phyloP scores from a whole-genome alignment of 2,329 filamentous ascomycete species.

The Aspergillus melleus region DNA sequence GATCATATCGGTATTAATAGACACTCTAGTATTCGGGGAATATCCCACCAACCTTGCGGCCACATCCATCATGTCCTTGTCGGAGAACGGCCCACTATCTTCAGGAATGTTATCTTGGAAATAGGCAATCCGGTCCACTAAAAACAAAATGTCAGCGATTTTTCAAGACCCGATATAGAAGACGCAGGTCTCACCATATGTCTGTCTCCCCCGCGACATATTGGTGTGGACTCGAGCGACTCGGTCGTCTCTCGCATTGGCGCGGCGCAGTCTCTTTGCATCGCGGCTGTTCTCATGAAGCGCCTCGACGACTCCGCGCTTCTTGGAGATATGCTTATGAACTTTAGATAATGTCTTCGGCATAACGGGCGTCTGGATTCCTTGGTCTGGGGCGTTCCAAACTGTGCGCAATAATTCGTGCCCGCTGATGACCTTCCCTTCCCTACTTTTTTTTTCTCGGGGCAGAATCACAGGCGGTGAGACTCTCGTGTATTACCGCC shows the following conservation, averaged over 20 bases:
- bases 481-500: conserved; percentile 7
- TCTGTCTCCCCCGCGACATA: conserved; percentile 71
- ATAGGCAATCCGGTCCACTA: conserved; percentile 67
- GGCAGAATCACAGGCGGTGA: conserved; percentile 39
- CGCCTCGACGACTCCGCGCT: conserved; percentile 71
- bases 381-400: background rate
- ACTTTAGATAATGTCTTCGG: conserved; percentile 77
- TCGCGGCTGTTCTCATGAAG: conserved; percentile 89
- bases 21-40: background rate
- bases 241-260: conserved; percentile 77
- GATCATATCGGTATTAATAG: background rate
- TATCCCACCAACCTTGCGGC: conserved; percentile 57
- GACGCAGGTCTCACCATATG: conserved; percentile 56
- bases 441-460: conserved; percentile 20
- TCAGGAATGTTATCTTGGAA: conserved; percentile 65
- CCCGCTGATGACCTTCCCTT: background rate
- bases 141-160: background rate
- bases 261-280: conserved; percentile 75
- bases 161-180: conserved; percentile 24
- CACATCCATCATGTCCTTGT: conserved; percentile 46
- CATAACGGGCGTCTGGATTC: conserved; percentile 53
- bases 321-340: conserved; percentile 86
- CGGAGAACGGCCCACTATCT: conserved; percentile 33
- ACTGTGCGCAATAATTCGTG: background rate
- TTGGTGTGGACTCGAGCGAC: conserved; percentile 70